phyloP scores from a whole-genome alignment of 176 grass and related monocot genomes.

The Aechmea fasciata region DNA sequence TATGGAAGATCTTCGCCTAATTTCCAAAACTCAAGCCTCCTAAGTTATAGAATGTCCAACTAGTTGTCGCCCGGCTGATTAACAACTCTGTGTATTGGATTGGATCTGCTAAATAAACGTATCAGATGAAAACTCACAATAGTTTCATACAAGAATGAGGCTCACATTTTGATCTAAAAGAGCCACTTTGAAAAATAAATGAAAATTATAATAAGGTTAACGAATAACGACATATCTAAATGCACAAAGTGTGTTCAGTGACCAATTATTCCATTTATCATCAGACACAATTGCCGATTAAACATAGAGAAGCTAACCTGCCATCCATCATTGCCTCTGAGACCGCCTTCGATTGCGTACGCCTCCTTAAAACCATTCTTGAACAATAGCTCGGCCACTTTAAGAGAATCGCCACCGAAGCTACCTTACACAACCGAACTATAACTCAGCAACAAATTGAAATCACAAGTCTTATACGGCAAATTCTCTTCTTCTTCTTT shows the following conservation, averaged over 20 bases:
- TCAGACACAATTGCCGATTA: background rate
- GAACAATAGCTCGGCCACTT: conserved; percentile 74
- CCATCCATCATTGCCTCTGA: conserved; percentile 92
- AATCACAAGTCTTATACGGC: background rate
- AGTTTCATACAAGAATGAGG: background rate
- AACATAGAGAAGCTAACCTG: conserved; percentile 34
- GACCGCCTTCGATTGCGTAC: conserved; percentile 75
- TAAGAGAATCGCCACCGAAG: conserved; percentile 85
- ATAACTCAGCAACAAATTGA: conserved; percentile 17
- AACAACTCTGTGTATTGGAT: too few relatives aligned
- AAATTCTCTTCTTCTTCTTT: background rate
- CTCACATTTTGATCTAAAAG: background rate
- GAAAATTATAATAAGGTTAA: background rate
- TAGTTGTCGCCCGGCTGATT: too few relatives aligned
- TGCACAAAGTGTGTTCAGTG: background rate
- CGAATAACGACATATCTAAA: background rate
- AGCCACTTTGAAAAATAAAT: background rate
- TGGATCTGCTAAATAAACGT: background rate
- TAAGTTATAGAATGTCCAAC: too few relatives aligned
- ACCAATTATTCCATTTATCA: background rate
- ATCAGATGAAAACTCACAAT: background rate
- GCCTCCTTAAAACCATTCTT: conserved; percentile 91
- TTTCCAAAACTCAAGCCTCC: too few relatives aligned
- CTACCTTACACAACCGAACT: conserved; percentile 71
- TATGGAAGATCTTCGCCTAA: too few relatives aligned